Percentiles rank a stretch among this genome's conserved stretches.
phyloP scores from a whole-genome alignment of 495 filamentous ascomycete genomes.

The Neurospora intermedia region DNA sequence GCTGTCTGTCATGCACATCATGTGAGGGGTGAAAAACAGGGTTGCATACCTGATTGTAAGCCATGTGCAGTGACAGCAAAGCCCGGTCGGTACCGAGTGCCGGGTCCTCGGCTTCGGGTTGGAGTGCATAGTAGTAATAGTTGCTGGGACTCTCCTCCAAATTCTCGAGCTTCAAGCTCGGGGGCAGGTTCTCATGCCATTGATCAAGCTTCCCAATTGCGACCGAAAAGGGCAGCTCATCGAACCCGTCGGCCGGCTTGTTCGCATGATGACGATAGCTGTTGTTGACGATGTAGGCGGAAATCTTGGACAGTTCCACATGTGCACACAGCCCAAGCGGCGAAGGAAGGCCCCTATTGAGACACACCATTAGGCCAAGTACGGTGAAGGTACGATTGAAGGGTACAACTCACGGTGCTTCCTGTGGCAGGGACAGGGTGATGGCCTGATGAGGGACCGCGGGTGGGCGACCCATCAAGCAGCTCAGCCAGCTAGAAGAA shows the following conservation, averaged over 20 bases:
- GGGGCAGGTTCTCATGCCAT: slow-evolving; percentile 17
- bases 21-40: background rate
- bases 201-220: slow-evolving; percentile 14
- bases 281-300: slow-evolving; percentile 26
- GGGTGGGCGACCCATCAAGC: slow-evolving; percentile 31
- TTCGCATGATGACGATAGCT: slow-evolving; percentile 14
- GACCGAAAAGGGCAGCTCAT: slow-evolving; percentile 6
- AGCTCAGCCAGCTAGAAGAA: slow-evolving; percentile 26
- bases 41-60: slow-evolving; percentile 28
- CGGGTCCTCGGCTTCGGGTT: background rate
- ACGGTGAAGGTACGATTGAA: background rate
- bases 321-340: slow-evolving; percentile 26
- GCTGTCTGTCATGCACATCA: background rate
- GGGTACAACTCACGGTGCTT: slow-evolving; percentile 15
- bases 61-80: slow-evolving; percentile 27
- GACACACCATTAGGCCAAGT: background rate
- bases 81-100: slow-evolving; percentile 19
- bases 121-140: background rate
- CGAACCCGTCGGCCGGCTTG: slow-evolving; percentile 4
- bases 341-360: slow-evolving; percentile 19
- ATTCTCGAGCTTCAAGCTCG: slow-evolving; percentile 3
- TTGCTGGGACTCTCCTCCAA: slow-evolving; percentile 1
- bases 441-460: slow-evolving; percentile 26
- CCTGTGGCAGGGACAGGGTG: slow-evolving; percentile 20
- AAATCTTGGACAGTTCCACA: slow-evolving; percentile 27